Base-by-base conservation (phyloP, 2,329 filamentous ascomycete species). In the Ceratocystiopsis sp. region DNA sequence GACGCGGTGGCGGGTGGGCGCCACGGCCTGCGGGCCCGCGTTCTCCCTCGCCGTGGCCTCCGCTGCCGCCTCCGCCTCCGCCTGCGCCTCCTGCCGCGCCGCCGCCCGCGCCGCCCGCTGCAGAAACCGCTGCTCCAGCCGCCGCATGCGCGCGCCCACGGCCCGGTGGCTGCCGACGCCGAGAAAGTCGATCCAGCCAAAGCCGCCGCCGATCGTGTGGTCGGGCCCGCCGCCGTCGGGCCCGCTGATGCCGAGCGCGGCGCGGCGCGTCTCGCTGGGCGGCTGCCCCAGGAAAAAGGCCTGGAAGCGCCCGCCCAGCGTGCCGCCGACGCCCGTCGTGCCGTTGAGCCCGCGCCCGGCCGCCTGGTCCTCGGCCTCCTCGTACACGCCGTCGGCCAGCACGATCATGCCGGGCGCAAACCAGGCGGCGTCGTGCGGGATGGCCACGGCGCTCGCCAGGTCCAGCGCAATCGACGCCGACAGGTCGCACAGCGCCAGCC, bases 181-280 rank as follows among this genome's bases (percentile, higher is more conserved):
- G 2, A 96, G 67, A 55, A 96, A 98, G 59, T 96, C 91, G 42
- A 94, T 86, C 87, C 91, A 98, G 37, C 91, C 91, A 55, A 96
- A 95, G 1, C 84, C 84, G 45, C 83, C 83, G 25, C 79, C 80
- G 37, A 82, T 75, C 35, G 73, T 77, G 48, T 74, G 67, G 46
- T 74, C 71, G 17, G 65, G 61, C 1, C 38, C 43, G 12, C 69
- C 68, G n/a, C 68, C 67, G 18, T 77, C 72, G 2, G 64, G 68
- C 15, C 68, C 71, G 44, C 68, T 73, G 41, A 82, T 74, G 11
- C 87, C 87, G 4, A 95, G 66, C 0, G 86, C 91, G 13, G 75
- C 72, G 41, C 79, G 77, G 35, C 91, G 74, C 55, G 82, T 79
- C 62, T 98, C 91, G 51, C 84, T 89, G 0, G 89, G 87, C 4